Evolutionary conservation across 352 stramenopile genomes (phyloP), one percentile per base, ranked within the genome.

Genomic region (Globisporangium paroecandrum): DNA sequence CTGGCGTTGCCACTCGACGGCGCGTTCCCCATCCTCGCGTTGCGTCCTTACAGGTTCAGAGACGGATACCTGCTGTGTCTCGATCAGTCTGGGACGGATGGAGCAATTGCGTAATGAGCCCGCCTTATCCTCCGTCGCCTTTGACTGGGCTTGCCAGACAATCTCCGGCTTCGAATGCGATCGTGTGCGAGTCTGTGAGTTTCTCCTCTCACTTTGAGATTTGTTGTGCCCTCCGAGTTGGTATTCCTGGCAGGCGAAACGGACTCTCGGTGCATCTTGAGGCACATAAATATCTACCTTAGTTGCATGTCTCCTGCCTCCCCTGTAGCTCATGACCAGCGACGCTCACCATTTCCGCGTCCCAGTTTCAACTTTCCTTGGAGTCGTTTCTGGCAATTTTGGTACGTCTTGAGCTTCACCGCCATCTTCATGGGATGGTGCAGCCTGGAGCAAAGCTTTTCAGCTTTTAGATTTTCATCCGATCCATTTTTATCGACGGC

Each of bases 21-120:
- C 4, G 68, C 64, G 55, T 89, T 89, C 2, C 82, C 81, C 85
- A 93, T 93, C 43, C 3, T 64, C 22, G 24, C 12, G 6, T 10
- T 34, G 55, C 34, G 22, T 0, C 15, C 25, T 38, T 18, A 58
- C 13, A 29, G 25, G 20, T 27, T 20, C 10, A 2, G 29, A 22
- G 15, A 18, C 43, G 20, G 53, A 62, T 25, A 41, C 58, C 29
- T 20, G 22, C 22, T 56, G 25, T 24, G 25, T 38, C 13, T 58
- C 12, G 27, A 38, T 58, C 27, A 32, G 27, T 32, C 27, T 32
- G 27, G 24, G 18, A 5, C 13, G 7, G 55, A 27, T 61, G 55
- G 55, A 61, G 29, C 20, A 46, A 61, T 61, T 46, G 55, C 29
- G 29, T 47, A 61, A 43, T 61, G 55, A 61, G 53, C 12, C 24